Evolutionary conservation across 1,284 basidiomycete species (phyloP).

Genomic region (Ceratobasidium sp.): DNA sequence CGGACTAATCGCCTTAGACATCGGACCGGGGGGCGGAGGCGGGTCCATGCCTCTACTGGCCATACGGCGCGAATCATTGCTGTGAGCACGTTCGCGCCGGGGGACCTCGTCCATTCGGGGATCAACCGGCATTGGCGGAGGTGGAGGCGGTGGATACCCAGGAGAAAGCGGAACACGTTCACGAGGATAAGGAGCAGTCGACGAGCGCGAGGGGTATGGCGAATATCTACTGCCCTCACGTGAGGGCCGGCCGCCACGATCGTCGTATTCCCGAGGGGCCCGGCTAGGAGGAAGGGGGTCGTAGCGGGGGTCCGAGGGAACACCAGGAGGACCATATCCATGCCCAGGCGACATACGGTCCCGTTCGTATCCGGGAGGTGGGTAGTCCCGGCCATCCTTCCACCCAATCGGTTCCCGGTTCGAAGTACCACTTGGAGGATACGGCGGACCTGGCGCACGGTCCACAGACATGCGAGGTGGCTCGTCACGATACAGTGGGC

Average conservation of each 20-base stretch:
- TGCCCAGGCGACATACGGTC: constrained; percentile 31
- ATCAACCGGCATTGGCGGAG: constrained; percentile 13
- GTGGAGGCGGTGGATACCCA: constrained; percentile 20
- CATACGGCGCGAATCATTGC: constrained; percentile 17
- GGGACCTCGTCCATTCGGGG: constrained; percentile 22
- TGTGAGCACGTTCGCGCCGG: constrained; percentile 9
- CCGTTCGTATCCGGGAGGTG: constrained; percentile 33
- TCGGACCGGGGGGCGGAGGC: constrained; percentile 3
- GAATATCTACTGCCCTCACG: constrained; percentile 25
- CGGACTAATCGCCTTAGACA: constrained; percentile 16
- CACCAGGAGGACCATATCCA: not conserved
- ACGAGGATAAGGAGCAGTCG: constrained; percentile 6
- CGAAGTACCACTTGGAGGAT: constrained; percentile 28
- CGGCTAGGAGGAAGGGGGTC: constrained; percentile 21
- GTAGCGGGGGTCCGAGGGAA: constrained; percentile 22
- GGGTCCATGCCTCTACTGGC: constrained; percentile 10
- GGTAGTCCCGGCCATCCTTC: constrained; percentile 35
- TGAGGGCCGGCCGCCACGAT: constrained; percentile 21
- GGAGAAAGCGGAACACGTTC: constrained; percentile 27
- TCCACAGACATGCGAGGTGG: constrained; percentile 31
- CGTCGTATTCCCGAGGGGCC: constrained; percentile 29
- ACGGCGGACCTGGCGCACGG: constrained; percentile 8
- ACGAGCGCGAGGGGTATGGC: constrained; percentile 20
- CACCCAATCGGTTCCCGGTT: constrained; percentile 33
- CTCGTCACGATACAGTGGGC: constrained; percentile 23